Evolutionary conservation across 345 rosid species (phyloP), one percentile per base, ranked within the genome.

Genomic region (Melastoma malabathricum): DNA sequence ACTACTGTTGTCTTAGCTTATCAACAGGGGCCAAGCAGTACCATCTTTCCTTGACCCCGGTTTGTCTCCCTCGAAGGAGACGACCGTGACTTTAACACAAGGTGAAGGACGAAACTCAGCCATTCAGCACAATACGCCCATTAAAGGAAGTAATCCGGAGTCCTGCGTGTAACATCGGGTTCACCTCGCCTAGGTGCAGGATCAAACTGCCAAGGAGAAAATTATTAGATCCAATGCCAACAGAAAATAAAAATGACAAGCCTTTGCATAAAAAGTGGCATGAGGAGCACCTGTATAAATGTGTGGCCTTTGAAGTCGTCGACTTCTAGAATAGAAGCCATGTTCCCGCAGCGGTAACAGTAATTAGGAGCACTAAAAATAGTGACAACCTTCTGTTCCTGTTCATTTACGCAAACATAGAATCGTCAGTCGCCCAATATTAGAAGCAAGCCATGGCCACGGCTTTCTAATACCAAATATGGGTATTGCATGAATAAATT

Each of bases 131-230:
- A 9, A 34, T 34, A 34, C 3, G 2, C 41, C 41, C 54, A 66
- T 79, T 65, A 79, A 52, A 85, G 75, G 76, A 90, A 90, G 70
- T 90, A 90, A 72, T 90, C 98, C 4, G 98, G 94, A 43, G 96
- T 86, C 71, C 98, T 83, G 51, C 96, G 73, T 31, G 96, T 86
- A 38, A 89, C 86, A 48, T 86, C 97, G 18, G 96, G 97, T 62
- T 89, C 96, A 55, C 98, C 98, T 72, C 98, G 86, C 69, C 96
- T 76, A 0, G 98, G 94, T 50, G 98, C 96, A 23, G 98, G 98
- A 72, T 90, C 98, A 76, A 90, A 90, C 98, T 86, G 84, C 72
- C 64, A 56, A 44, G 38, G 41, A 12, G 12, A 34, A 2, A 34
- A 34, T 34, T 6, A 34, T 34, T 2, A 34, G 41, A 34, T 34